Percentiles rank a stretch among this genome's conserved stretches.
Evolutionary conservation across 2,329 filamentous ascomycete genomes (phyloP).

Genomic region (Sarocladium oryzae): DNA sequence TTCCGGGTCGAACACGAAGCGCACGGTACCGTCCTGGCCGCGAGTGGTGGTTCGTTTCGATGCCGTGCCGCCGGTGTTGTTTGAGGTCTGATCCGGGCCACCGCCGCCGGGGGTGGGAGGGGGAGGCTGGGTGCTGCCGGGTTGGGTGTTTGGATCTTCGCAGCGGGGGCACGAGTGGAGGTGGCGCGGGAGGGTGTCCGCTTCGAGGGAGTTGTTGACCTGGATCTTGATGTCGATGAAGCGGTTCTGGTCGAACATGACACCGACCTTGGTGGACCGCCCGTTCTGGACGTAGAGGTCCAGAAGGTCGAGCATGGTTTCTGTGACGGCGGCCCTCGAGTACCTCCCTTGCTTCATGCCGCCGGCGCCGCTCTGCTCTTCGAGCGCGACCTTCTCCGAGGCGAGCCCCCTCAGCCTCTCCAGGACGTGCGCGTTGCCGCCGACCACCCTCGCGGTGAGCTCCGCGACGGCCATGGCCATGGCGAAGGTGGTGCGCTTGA

Average conservation of each 20-base stretch:
- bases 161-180: conserved; percentile 52
- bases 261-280: conserved; percentile 66
- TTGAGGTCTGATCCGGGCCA: too few relatives aligned
- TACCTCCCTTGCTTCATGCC: conserved; percentile 19
- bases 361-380: neutral
- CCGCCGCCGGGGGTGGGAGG: too few relatives aligned
- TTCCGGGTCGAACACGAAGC: conserved; percentile 82
- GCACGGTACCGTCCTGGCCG: conserved; percentile 65
- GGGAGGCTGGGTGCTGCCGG: too few relatives aligned
- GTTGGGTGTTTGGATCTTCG: too few relatives aligned
- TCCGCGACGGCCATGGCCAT: conserved; percentile 80
- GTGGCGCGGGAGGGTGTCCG: conserved; percentile 55
- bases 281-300: conserved; percentile 88
- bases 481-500: conserved; percentile 83
- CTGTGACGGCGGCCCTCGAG: conserved; percentile 46
- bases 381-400: conserved; percentile 34
- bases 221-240: conserved; percentile 84
- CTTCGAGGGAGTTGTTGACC: conserved; percentile 74
- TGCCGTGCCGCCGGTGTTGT: too few relatives aligned
- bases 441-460: conserved; percentile 65
- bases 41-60: conserved; percentile 19
- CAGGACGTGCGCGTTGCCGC: conserved; percentile 35
- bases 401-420: conserved; percentile 44
- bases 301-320: conserved; percentile 83
- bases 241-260: conserved; percentile 63